A percentile compares a stretch with the other conserved stretches of the same genome.
These are phyloP conservation scores for Glycine soja DNA, from an alignment of 306 rosid species.

Conservation along the genomic window DNA sequence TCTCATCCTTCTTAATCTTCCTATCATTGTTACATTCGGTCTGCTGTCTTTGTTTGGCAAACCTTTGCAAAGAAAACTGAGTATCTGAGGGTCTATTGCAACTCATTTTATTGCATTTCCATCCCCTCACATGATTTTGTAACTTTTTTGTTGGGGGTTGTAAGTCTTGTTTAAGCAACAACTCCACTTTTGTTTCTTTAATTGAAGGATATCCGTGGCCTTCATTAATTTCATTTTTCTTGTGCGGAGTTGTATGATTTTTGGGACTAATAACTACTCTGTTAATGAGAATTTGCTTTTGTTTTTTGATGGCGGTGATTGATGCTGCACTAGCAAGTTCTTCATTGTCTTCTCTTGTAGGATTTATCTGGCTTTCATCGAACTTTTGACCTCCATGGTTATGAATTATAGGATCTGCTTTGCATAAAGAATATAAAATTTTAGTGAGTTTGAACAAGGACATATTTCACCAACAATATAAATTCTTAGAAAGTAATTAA, in stretches of 20 bases:
- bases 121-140: constrained; percentile 10
- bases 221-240: not conserved
- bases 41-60: constrained; percentile 35
- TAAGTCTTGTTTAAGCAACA: constrained; percentile 33
- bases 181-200: constrained; percentile 45
- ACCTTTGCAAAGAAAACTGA: constrained; percentile 37
- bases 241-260: not conserved
- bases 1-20: constrained; percentile 5
- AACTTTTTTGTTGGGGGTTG: constrained; percentile 43
- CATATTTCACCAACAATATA: not conserved
- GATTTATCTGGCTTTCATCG: constrained; percentile 45
- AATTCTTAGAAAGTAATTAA: not conserved
- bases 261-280: not conserved
- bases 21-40: constrained; percentile 33
- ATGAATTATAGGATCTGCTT: constrained; percentile 57
- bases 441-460: constrained; percentile 18
- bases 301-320: constrained; percentile 17
- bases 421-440: constrained; percentile 35
- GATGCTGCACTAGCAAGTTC: not conserved
- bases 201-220: constrained; percentile 45
- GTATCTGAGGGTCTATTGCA: not conserved
- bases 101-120: not conserved
- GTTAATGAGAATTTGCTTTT: constrained; percentile 40
- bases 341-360: constrained; percentile 34
- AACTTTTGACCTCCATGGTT: not conserved